Evolutionary conservation across 352 stramenopile genomes (phyloP).

Genomic region (Phytophthora ramorum): DNA sequence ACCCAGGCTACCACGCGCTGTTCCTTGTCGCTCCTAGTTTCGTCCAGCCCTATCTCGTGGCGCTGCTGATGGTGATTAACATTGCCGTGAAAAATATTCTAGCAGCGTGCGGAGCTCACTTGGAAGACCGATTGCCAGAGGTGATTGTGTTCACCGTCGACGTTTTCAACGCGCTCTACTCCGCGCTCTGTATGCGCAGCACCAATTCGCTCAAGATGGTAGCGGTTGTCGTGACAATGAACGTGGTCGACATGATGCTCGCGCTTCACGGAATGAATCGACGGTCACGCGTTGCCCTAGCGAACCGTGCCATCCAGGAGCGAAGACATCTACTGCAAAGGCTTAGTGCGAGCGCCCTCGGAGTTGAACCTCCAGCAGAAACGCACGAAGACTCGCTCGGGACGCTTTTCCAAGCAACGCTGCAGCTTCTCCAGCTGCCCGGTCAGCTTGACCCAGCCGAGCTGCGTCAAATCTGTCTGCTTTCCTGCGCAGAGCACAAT

Average conservation of each 20-base stretch:
- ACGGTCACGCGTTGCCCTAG: constrained; percentile 17
- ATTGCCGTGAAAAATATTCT: constrained; percentile 37
- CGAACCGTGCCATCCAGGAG: constrained; percentile 19
- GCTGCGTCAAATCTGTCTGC: constrained; percentile 40
- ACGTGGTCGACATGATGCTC: constrained; percentile 22
- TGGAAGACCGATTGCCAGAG: constrained; percentile 39
- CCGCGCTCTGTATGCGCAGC: constrained; percentile 37
- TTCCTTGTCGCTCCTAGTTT: constrained; percentile 16
- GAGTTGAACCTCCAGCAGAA: background rate
- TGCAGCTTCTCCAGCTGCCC: constrained; percentile 33
- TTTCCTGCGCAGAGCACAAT: constrained; percentile 39
- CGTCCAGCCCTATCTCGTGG: constrained; percentile 27
- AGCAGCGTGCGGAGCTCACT: constrained; percentile 31
- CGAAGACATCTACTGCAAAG: constrained; percentile 11
- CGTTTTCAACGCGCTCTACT: constrained; percentile 52
- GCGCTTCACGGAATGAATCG: constrained; percentile 35
- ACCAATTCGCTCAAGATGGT: constrained; percentile 39
- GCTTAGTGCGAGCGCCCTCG: constrained; percentile 6
- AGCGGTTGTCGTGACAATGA: constrained; percentile 23
- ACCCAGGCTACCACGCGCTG: constrained; percentile 35
- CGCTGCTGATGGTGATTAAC: constrained; percentile 43
- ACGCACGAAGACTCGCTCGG: constrained; percentile 21
- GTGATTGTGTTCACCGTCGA: constrained; percentile 49
- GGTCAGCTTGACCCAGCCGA: constrained; percentile 41
- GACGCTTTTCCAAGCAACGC: constrained; percentile 31